phyloP scores from a whole-genome alignment of 305 asterid species.

The Plantago lanceolata region DNA sequence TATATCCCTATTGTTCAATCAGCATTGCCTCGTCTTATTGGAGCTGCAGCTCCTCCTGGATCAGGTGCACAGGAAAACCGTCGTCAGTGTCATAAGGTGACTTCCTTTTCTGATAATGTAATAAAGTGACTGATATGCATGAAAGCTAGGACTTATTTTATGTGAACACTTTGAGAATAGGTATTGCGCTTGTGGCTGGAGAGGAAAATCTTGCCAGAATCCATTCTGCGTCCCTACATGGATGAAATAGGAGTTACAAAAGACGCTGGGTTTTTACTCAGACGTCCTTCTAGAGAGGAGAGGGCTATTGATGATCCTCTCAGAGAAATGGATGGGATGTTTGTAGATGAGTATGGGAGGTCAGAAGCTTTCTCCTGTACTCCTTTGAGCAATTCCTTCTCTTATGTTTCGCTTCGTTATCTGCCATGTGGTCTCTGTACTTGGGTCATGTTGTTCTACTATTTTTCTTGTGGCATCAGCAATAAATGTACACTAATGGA shows the following conservation, averaged over 20 bases:
- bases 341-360: conserved; percentile 95
- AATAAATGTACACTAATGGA: conserved; percentile 13
- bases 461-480: conserved; percentile 18
- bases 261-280: conserved; percentile 56
- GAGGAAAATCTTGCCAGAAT: conserved; percentile 79
- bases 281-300: conserved; percentile 84
- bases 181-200: conserved; percentile 89
- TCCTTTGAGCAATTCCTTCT: conserved; percentile 12
- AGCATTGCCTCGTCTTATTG: conserved; percentile 75
- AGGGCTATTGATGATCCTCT: conserved; percentile 86
- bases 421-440: conserved; percentile 15
- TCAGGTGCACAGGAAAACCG: conserved; percentile 82
- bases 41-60: conserved; percentile 88
- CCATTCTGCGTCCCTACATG: conserved; percentile 60
- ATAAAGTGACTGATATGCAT: not conserved
- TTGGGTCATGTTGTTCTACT: conserved; percentile 17
- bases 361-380: conserved; percentile 29
- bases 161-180: conserved; percentile 35
- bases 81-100: conserved; percentile 88
- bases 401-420: conserved; percentile 13
- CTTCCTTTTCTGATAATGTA: not conserved
- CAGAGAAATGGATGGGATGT: conserved; percentile 93
- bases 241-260: conserved; percentile 54
- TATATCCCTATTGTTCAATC: conserved; percentile 80
- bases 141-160: conserved; percentile 10